Conservation (phyloP, 1,284 basidiomycete species). For the Polyporus tsugae region DNA sequence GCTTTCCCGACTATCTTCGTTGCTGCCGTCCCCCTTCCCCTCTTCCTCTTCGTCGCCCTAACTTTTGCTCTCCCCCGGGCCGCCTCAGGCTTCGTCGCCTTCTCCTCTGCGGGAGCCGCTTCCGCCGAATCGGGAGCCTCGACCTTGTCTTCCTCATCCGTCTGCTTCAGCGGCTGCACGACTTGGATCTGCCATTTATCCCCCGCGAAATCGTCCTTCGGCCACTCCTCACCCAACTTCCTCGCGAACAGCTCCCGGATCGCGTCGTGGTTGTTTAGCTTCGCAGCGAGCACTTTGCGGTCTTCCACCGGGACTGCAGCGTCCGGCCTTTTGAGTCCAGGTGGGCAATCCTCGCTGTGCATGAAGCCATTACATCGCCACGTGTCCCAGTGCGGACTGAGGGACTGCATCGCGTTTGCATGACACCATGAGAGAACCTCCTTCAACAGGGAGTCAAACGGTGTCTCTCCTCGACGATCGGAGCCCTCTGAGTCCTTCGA, state of each 20-base stretch:
- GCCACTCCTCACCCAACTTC: constrained; percentile 3
- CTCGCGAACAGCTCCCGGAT: not conserved
- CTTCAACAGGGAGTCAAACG: constrained; percentile 1
- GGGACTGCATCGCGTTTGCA: not conserved
- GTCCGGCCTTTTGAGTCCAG: not conserved
- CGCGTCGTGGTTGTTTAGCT: not conserved
- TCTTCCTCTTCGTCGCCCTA: not conserved
- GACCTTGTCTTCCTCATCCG: not conserved
- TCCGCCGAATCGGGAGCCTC: not conserved
- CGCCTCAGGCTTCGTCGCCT: not conserved
- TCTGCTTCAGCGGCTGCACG: not conserved
- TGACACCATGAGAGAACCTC: not conserved
- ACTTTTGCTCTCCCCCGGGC: not conserved
- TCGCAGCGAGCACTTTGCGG: not conserved
- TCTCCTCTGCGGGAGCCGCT: not conserved
- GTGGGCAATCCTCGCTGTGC: not conserved
- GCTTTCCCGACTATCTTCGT: not conserved
- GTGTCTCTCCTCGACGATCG: not conserved
- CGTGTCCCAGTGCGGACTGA: not conserved
- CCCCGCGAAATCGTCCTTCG: not conserved
- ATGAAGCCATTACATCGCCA: not conserved
- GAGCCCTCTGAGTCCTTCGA: not conserved
- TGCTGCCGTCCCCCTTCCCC: not conserved
- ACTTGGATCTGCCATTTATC: not conserved
- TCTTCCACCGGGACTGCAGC: not conserved